These are phyloP conservation scores for Trichoderma koningii DNA, from an alignment of 2,329 filamentous ascomycete species.

Conservation along the genomic window DNA sequence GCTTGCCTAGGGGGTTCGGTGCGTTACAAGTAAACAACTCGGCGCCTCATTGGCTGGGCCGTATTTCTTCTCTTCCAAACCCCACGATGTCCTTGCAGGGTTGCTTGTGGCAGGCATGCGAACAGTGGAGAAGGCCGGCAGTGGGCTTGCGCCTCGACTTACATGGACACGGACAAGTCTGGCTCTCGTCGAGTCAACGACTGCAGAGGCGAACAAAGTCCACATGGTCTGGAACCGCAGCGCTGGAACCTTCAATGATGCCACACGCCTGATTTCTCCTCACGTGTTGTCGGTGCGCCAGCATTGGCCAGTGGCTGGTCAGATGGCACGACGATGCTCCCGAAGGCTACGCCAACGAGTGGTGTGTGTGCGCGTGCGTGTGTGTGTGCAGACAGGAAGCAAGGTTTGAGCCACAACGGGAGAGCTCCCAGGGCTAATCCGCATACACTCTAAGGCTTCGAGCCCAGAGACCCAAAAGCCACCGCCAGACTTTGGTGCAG, in stretches of 20 bases:
- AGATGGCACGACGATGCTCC: slow-evolving; percentile 1
- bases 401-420: slow-evolving; percentile 5
- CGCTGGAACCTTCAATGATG: not conserved
- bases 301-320: slow-evolving; percentile 6
- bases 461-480: slow-evolving; percentile 7
- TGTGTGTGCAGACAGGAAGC: not conserved
- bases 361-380: not conserved
- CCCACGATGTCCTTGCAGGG: slow-evolving; percentile 20
- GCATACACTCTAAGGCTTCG: not conserved
- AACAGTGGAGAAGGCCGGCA: slow-evolving; percentile 9
- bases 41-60: slow-evolving; percentile 16
- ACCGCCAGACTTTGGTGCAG: slow-evolving; percentile 16
- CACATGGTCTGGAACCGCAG: not conserved
- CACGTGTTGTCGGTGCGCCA: not conserved
- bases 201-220: not conserved
- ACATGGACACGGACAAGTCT: too few relatives aligned
- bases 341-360: not conserved
- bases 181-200: not conserved
- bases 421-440: slow-evolving; percentile 16
- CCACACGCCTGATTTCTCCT: not conserved
- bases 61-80: slow-evolving; percentile 10
- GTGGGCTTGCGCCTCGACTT: not conserved
- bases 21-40: not conserved
- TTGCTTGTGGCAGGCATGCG: slow-evolving; percentile 15
- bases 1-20: not conserved